Evolutionary conservation across 2,329 filamentous ascomycete species (phyloP).

Genomic region (Pseudopithomyces chartarum): DNA sequence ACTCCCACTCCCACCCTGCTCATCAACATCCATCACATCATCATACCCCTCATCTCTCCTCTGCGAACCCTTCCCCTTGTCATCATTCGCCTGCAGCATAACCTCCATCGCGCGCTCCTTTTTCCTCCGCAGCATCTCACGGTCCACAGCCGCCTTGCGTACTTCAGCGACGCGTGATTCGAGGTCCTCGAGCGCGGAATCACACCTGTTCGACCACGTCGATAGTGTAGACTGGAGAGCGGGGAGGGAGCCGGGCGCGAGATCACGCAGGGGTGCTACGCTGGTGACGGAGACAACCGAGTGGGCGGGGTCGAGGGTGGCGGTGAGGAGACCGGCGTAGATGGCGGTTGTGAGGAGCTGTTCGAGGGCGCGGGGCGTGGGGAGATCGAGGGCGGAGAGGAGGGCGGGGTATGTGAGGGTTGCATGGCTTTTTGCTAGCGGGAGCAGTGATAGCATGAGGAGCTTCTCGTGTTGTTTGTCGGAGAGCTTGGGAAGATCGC

Average conservation of each 20-base stretch:
- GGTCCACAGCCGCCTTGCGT: constrained; percentile 51
- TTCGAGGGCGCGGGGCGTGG: constrained; percentile 74
- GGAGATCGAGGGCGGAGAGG: constrained; percentile 68
- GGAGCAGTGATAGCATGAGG: constrained; percentile 85
- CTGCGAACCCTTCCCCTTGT: constrained; percentile 29
- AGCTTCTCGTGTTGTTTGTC: constrained; percentile 81
- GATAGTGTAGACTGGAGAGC: constrained; percentile 70
- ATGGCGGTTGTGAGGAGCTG: constrained; percentile 84
- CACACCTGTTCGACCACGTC: constrained; percentile 80
- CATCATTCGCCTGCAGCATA: constrained; percentile 28
- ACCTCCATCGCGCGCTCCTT: constrained; percentile 46
- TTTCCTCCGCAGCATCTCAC: constrained; percentile 50
- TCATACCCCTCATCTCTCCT: constrained; percentile 27
- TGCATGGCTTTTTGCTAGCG: constrained; percentile 70
- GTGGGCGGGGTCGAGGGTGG: constrained; percentile 79
- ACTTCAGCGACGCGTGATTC: constrained; percentile 75
- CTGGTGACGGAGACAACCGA: constrained; percentile 77
- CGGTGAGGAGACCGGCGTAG: constrained; percentile 81
- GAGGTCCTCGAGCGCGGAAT: constrained; percentile 72
- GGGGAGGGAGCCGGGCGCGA: constrained; percentile 73
- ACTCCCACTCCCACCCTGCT: constrained; percentile 35
- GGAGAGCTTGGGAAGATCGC: constrained; percentile 72
- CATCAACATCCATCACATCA: constrained; percentile 46
- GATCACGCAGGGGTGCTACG: constrained; percentile 84
- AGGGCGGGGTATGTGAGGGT: constrained; percentile 75